Evolutionary conservation across 2,329 filamentous ascomycete species (phyloP), one percentile per base, ranked within the genome.

Genomic region (Colletotrichum sp.): DNA sequence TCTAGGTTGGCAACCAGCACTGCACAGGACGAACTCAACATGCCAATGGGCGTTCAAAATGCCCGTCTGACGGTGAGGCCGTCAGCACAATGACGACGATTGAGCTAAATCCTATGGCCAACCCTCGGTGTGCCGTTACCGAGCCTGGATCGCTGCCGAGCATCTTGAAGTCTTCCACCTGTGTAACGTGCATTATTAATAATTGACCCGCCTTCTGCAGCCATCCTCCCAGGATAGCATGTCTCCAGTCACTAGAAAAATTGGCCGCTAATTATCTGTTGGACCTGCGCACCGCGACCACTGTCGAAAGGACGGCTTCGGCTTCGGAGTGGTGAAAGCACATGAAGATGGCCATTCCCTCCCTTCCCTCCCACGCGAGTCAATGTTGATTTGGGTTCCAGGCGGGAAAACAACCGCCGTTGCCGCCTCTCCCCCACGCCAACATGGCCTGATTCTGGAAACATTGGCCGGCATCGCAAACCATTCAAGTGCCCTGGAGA

Each of bases 1-100:
- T 66, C 68, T 55, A 36, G 47, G 13, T 38, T 66, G 24, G 29
- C 21, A 51, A 24, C 9, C 13, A 51, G n/a, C 36, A 24, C 34
- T 24, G 62, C 62, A 62, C 29, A 58, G 61, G 38, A 61, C 34
- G 57, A 51, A 63, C 34, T 55, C 36, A 24, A 62, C 55, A 59
- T 31, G 38, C n/a, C 34, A n/a, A 64, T 51, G 27, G 69, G 47
- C 66, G 57, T 36, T 54, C 27, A 36, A 59, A 33, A 65, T 66
- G 68, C 21, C 71, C 62, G 71, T 73, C 71, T 71, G 27, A 67
- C 57, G 72, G 68, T 64, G 63, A 73, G 62, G 55, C 55, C 71
- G 62, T 67, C 63, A 33, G 36, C 62, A 66, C 55, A 15, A 21
- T 24, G 16, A 38, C 29, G 16, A 38, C 29, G 24, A 11, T 36